phyloP scores from a whole-genome alignment of 352 stramenopile genomes.

The Phytopythium vexans region DNA sequence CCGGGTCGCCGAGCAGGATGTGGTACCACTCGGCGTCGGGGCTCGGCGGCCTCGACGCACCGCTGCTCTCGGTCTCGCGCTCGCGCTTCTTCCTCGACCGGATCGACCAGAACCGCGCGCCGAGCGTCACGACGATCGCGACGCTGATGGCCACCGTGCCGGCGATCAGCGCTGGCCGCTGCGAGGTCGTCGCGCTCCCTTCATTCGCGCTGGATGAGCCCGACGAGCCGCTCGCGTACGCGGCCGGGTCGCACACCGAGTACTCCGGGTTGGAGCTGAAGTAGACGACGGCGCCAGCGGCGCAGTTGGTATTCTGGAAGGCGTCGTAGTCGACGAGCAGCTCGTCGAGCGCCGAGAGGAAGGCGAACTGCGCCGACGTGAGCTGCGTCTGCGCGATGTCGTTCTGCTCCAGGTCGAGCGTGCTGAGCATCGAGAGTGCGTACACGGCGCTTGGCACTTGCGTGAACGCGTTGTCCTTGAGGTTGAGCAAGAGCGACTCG shows the following conservation, averaged over 20 bases:
- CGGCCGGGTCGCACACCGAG: not conserved
- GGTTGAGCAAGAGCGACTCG: not conserved
- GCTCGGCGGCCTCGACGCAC: not conserved
- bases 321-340: not conserved
- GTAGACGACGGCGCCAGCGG: not conserved
- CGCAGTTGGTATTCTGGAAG: conserved; percentile 3
- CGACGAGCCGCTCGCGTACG: not conserved
- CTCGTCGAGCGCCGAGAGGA: not conserved
- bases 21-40: conserved; percentile 2
- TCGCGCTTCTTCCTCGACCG: not conserved
- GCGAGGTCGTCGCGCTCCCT: no score
- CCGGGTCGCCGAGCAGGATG: not conserved
- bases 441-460: not conserved
- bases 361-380: not conserved
- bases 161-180: conserved; percentile 1
- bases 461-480: not conserved
- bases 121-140: not conserved
- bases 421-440: not conserved
- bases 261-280: not conserved
- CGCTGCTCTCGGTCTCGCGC: not conserved
- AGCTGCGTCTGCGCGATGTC: not conserved
- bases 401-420: not conserved
- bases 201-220: not conserved
- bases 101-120: not conserved
- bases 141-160: not conserved